A percentile compares a stretch with the other conserved stretches of the same genome.
Evolutionary conservation across 805 yeast species (phyloP).

Genomic region (Henningerozyma blattae): DNA sequence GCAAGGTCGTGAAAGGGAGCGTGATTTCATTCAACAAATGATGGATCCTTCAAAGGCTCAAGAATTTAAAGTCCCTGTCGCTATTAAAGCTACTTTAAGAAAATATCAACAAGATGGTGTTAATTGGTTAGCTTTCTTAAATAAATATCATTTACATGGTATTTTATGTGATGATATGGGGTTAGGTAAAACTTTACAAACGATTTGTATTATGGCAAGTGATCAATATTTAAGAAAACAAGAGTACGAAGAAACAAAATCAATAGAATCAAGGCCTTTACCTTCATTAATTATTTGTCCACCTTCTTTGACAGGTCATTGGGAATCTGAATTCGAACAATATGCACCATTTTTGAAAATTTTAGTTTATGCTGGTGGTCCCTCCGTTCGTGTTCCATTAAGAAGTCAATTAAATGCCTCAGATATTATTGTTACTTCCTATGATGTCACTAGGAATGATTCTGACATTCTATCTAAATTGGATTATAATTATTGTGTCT

Average conservation of each 20-base stretch:
- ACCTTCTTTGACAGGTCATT: slow-evolving; percentile 95
- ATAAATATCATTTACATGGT: slow-evolving; percentile 92
- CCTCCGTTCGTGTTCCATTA: slow-evolving; percentile 50
- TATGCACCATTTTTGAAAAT: slow-evolving; percentile 82
- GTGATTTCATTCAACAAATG: slow-evolving; percentile 94
- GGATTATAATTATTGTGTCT: slow-evolving; percentile 85
- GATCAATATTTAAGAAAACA: slow-evolving; percentile 82
- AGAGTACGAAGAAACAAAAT: slow-evolving; percentile 44
- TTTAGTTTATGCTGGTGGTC: slow-evolving; percentile 88
- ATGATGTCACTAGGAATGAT: slow-evolving; percentile 94
- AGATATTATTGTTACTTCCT: slow-evolving; percentile 90
- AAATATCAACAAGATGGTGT: slow-evolving; percentile 98
- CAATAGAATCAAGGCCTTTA: slow-evolving; percentile 56
- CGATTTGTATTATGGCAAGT: slow-evolving; percentile 92
- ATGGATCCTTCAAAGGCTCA: slow-evolving; percentile 90
- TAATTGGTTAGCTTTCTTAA: slow-evolving; percentile 92
- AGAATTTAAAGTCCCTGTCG: slow-evolving; percentile 79
- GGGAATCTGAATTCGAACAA: slow-evolving; percentile 90
- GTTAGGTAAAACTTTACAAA: slow-evolving; percentile 90
- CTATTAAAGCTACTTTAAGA: slow-evolving; percentile 84
- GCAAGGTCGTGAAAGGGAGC: slow-evolving; percentile 83
- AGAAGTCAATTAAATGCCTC: slow-evolving; percentile 38
- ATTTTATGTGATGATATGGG: slow-evolving; percentile 99
- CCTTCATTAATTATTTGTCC: slow-evolving; percentile 91
- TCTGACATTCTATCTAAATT: slow-evolving; percentile 44